phyloP scores from a whole-genome alignment of 371 early-diverging fungal species.

The Mortierella sp. region DNA sequence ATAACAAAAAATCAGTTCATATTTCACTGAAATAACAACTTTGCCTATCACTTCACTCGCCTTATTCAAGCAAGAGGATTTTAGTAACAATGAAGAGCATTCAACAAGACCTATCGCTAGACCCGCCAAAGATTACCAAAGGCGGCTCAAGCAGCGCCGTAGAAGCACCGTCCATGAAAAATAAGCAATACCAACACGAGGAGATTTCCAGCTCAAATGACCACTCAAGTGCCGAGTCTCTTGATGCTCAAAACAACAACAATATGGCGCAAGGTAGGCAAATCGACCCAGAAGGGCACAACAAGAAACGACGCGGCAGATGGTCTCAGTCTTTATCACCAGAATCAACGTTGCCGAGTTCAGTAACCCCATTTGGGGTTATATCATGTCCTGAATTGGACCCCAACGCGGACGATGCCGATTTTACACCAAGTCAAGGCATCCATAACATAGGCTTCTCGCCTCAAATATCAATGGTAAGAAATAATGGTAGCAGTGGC shows the following conservation, averaged over 20 bases:
- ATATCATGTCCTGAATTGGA: conserved; percentile 9
- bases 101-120: background rate
- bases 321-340: background rate
- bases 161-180: background rate
- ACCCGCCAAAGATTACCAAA: background rate
- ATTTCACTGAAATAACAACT: background rate
- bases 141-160: background rate
- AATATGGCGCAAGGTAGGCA: background rate
- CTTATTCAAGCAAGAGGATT: too few relatives aligned
- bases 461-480: background rate
- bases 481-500: background rate
- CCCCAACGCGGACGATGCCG: background rate
- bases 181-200: background rate
- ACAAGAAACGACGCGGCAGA: background rate
- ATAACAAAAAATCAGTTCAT: background rate
- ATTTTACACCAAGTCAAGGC: conserved; percentile 22
- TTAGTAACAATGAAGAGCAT: background rate
- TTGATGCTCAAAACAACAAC: background rate
- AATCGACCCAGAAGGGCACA: background rate
- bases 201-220: background rate
- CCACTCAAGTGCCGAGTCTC: background rate
- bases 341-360: background rate
- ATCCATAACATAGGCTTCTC: background rate
- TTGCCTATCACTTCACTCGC: background rate
- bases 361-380: conserved; percentile 15